These are phyloP conservation scores for Phaeodactylum tricornutum DNA, from an alignment of 108 stramenopile genomes.

Conservation along the genomic window DNA sequence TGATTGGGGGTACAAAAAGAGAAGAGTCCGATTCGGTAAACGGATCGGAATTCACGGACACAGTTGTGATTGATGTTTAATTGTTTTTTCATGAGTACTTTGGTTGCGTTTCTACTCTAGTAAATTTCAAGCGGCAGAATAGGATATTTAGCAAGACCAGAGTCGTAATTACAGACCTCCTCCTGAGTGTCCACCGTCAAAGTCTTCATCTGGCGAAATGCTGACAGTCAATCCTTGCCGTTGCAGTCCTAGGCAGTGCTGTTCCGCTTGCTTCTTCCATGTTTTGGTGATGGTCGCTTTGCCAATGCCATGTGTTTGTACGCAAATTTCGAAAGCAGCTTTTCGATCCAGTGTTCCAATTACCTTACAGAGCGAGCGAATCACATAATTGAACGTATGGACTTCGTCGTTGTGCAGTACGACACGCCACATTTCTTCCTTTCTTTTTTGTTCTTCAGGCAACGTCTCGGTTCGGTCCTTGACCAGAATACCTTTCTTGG, in stretches of 20 bases:
- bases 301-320: slow-evolving; percentile 86
- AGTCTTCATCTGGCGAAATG: slow-evolving; percentile 85
- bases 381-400: slow-evolving; percentile 95
- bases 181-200: slow-evolving; percentile 66
- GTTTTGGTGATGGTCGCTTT: slow-evolving; percentile 84
- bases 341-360: slow-evolving; percentile 79
- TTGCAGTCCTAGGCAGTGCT: slow-evolving; percentile 80
- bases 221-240: slow-evolving; percentile 87
- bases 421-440: slow-evolving; percentile 81
- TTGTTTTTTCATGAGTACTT: too few relatives aligned
- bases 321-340: slow-evolving; percentile 86
- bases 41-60: neutral
- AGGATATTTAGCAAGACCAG: too few relatives aligned
- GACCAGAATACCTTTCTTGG: slow-evolving; percentile 61
- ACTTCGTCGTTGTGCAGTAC: slow-evolving; percentile 95
- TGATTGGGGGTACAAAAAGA: slow-evolving; percentile 7
- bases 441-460: slow-evolving; percentile 57
- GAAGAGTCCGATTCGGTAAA: neutral
- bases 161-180: slow-evolving; percentile 31
- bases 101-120: too few relatives aligned
- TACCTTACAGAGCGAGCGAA: slow-evolving; percentile 77
- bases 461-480: slow-evolving; percentile 73
- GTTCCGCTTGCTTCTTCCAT: slow-evolving; percentile 89
- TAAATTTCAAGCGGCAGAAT: too few relatives aligned
- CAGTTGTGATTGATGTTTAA: slow-evolving; percentile 28